Conservation (phyloP, 2,329 filamentous ascomycete genomes). For the Tolypocladium cylindrosporum region DNA sequence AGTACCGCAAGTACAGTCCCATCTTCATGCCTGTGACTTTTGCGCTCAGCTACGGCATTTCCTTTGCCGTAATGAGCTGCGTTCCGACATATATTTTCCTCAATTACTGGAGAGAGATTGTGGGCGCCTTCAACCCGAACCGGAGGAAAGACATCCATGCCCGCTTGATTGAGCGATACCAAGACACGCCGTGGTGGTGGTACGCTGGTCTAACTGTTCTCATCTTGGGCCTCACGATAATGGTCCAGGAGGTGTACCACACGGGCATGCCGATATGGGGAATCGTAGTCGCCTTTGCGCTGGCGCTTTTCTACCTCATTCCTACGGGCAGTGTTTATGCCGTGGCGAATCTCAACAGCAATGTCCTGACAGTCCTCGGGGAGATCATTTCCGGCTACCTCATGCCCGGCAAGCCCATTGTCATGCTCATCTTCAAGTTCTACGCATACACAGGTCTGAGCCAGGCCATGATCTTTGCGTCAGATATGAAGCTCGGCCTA, state of each 20-base stretch:
- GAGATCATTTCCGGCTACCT: neutral
- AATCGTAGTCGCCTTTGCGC: neutral
- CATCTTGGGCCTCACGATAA: neutral
- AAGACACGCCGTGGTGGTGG: conserved; percentile 30
- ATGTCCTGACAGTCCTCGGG: neutral
- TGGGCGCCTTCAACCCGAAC: conserved; percentile 32
- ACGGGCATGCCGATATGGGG: neutral
- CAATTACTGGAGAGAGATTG: conserved; percentile 31
- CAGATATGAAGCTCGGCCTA: neutral
- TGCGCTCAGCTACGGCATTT: conserved; percentile 27
- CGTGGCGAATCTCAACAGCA: neutral
- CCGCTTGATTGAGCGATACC: conserved; percentile 21
- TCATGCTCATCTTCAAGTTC: neutral
- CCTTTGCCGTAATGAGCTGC: conserved; percentile 39
- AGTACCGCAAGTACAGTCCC: conserved; percentile 42
- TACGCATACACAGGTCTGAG: neutral
- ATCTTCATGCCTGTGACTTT: conserved; percentile 40
- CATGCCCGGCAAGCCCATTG: neutral
- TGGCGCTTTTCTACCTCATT: neutral
- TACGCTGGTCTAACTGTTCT: conserved; percentile 15
- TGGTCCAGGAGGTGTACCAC: neutral
- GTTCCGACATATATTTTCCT: conserved; percentile 25
- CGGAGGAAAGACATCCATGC: conserved; percentile 27
- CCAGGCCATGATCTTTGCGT: neutral
- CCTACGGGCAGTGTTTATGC: neutral